Conservation (phyloP, 352 stramenopile genomes). For the Halophytophthora polymorphica region DNA sequence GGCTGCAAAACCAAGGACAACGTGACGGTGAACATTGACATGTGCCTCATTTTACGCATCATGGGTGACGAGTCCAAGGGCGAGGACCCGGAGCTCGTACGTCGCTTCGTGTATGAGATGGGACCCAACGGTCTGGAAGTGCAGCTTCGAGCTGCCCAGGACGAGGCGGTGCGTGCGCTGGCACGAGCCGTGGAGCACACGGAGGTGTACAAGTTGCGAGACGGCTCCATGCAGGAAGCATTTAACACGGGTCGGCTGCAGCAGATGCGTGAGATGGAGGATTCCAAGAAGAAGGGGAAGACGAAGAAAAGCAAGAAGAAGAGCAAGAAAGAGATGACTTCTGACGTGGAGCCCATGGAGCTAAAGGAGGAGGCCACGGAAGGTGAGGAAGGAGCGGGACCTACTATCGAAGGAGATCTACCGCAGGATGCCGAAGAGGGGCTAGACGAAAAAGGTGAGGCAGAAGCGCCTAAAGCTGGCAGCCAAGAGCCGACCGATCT, state of each 20-base stretch:
- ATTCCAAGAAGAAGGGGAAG: constrained; percentile 11
- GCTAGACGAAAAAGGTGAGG: constrained; percentile 1
- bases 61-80: constrained; percentile 82
- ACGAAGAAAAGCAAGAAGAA: too few species aligned
- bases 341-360: too few species aligned
- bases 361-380: too few species aligned
- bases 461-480: not conserved
- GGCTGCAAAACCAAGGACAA: constrained; percentile 89
- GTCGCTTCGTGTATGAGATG: constrained; percentile 88
- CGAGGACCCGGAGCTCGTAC: constrained; percentile 82
- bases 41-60: constrained; percentile 87
- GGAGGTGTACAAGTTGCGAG: constrained; percentile 81
- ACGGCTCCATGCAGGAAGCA: constrained; percentile 64
- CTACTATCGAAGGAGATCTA: too few species aligned
- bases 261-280: constrained; percentile 15
- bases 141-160: constrained; percentile 78
- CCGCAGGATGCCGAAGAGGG: too few species aligned
- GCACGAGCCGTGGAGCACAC: constrained; percentile 86
- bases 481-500: constrained; percentile 3
- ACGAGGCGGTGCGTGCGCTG: constrained; percentile 76
- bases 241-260: constrained; percentile 55
- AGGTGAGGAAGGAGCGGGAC: too few species aligned
- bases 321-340: too few species aligned
- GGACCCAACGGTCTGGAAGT: constrained; percentile 80
- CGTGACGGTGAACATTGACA: constrained; percentile 85